Base-by-base conservation (phyloP, 225 moss, liverwort and hornwort genomes). In the Pseudisothecium myosuroides region DNA sequence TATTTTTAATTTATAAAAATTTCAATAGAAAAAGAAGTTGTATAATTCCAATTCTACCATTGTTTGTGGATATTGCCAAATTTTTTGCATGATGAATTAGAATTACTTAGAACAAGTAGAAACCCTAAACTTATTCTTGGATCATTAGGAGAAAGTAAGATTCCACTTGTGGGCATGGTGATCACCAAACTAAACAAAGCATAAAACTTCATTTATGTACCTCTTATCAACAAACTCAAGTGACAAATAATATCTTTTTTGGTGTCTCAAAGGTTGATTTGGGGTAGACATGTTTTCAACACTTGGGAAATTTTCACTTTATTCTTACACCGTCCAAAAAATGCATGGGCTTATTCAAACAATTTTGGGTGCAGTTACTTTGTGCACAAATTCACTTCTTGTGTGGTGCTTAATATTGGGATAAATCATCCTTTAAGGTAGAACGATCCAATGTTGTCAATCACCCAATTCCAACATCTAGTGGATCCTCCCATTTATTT, bases 51-150 rank as follows among this genome's bases (percentile, higher is more conserved):
- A 73, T 10, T 73, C 10, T 45, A 73, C 45, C 73, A 73, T 73
- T 0, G 2, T 10, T 3, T 1, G 2, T 73, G 6, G 10, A 17
- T 45, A 29, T 45, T 28, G 17, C 45, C 17, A 73, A 45, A 29
- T 10, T 9, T 27, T 72, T 1, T 43, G 2, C 9, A 0, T 2
- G 1, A 73, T 28, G 28, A 45, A 73, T 6, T 28, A 6, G 6
- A 73, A 10, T 45, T 17, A 73, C 3, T 9, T 0, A 27, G 1
- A 43, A 43, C 0, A 4, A 2, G 5, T 43, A 5, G 29, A 45
- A 41, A 8, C 4, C 15, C 5, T 27, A 15, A 68, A 41, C 0
- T 0, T 14, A 2, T 26, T 39, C 0, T 41, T 0, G 4, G 5
- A 26, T 71, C 2, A 1, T 2, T 72, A 1, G 28, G 45, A 47